Base-by-base conservation (phyloP, 2,329 filamentous ascomycete genomes). In the Apiospora sp. region DNA sequence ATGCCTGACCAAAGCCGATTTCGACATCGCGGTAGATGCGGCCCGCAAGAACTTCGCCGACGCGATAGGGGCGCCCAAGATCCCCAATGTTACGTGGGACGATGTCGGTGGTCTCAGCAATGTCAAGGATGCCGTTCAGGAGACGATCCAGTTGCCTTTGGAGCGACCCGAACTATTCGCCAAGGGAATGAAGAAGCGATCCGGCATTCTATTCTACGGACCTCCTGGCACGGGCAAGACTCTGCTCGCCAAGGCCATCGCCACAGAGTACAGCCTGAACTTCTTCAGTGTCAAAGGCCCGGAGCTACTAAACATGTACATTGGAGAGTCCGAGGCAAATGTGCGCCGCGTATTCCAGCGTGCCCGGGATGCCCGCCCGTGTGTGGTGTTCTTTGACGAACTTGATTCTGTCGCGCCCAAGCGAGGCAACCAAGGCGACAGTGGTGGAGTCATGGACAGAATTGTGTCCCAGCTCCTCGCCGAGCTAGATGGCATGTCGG, bases 1-100 rank as follows among this genome's bases (percentile, higher is more conserved):
- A 41, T 94, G 93, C 70, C 87, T 99, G 14, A 95, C 92, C 0
- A 93, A 93, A 76, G 86, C 88, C 2, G 96, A 99, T 82, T 96
- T 98, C 76, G 95, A 98, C 71, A 85, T 92, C n/a, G 96, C 96
- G 0, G 96, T 99, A 4, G 96, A 98, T 73, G 94, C 95, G 7
- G 96, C 96, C 0, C 92, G 96, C 71, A 98, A 98, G 87, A 98
- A 98, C 83, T 99, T 99, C 81, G 96, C 96, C 7, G 96, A 98
- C 81, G 93, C 96, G 0, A 99, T 99, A 75, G 96, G 96, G 34
- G 96, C 96, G 6, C 96, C 96, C 2, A 98, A 98, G 87, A 98
- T 98, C 74, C 96, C 96, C 8, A 98, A 98, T 75, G 96, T 99
- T 8, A 92, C 92, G 30, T 99, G 96, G 96, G 93, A 96, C 76